These are phyloP conservation scores for Mortierella sp. DNA, from an alignment of 371 early-diverging fungal species.

Conservation along the genomic window DNA sequence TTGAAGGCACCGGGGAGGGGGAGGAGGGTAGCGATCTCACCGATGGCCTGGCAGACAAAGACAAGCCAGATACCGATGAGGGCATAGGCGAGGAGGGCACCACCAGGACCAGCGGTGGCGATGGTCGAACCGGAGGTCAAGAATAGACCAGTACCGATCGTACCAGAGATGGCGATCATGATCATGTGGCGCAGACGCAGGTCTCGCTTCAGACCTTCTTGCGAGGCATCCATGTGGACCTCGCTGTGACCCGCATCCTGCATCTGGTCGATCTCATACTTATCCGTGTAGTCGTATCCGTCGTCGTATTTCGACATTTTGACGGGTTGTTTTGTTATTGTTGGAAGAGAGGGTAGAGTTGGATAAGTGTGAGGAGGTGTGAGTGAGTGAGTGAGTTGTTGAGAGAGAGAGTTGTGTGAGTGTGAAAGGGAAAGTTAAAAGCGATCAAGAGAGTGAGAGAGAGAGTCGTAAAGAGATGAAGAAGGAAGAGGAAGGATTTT, in stretches of 20 bases:
- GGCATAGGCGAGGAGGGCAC: conserved; percentile 80
- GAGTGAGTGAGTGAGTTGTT: not conserved
- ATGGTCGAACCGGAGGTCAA: conserved; percentile 86
- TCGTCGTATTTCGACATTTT: conserved; percentile 35
- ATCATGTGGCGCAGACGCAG: conserved; percentile 79
- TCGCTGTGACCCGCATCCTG: conserved; percentile 17
- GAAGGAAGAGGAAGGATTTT: not conserved
- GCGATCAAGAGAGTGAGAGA: not conserved
- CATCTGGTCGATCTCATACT: conserved; percentile 48
- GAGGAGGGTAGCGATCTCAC: conserved; percentile 87
- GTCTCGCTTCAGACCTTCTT: conserved; percentile 64
- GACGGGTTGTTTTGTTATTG: conserved; percentile 7
- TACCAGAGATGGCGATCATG: conserved; percentile 87
- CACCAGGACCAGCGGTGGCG: conserved; percentile 82
- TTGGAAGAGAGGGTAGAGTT: not conserved
- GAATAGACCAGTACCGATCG: conserved; percentile 91
- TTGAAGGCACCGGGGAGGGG: conserved; percentile 90
- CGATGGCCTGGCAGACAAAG: conserved; percentile 85
- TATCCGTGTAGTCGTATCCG: conserved; percentile 16
- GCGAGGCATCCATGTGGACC: conserved; percentile 18
- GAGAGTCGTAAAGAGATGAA: not conserved
- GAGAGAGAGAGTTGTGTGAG: not conserved
- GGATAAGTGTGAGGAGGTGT: not conserved
- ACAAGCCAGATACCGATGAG: conserved; percentile 84
- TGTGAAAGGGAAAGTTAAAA: not conserved